phyloP scores from a whole-genome alignment of 352 stramenopile genomes.

The Sclerospora graminicola region DNA sequence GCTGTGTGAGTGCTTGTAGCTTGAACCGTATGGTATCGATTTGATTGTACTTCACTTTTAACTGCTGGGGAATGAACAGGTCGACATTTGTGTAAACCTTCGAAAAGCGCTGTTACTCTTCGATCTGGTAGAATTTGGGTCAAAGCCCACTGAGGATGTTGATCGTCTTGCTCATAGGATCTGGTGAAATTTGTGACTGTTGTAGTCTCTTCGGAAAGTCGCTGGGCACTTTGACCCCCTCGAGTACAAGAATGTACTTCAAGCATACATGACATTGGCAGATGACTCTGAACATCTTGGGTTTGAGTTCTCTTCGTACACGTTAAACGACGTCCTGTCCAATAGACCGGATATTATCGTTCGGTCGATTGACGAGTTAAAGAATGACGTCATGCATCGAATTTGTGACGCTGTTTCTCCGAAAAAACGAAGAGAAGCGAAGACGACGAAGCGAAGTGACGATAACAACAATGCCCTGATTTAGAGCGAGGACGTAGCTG shows the following conservation, averaged over 20 bases:
- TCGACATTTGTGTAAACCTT: conserved; percentile 49
- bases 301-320: too few relatives aligned
- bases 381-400: conserved; percentile 30
- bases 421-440: conserved; percentile 22
- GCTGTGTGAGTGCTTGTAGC: too few relatives aligned
- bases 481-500: conserved; percentile 10
- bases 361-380: too few relatives aligned
- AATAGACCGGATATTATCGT: conserved; percentile 77
- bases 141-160: background rate
- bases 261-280: too few relatives aligned
- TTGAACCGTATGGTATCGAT: too few relatives aligned
- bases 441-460: background rate
- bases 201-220: conserved; percentile 62
- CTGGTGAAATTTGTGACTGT: background rate
- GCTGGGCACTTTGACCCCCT: too few relatives aligned
- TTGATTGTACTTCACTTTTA: background rate
- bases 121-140: conserved; percentile 46
- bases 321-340: conserved; percentile 59
- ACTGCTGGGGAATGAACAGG: too few relatives aligned
- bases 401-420: conserved; percentile 37
- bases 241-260: too few relatives aligned
- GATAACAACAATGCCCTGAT: conserved; percentile 15
- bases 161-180: too few relatives aligned
- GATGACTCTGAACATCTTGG: too few relatives aligned
- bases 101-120: conserved; percentile 57